These are phyloP conservation scores for Rosa lucieae DNA, from an alignment of 306 rosid genomes.

Conservation along the genomic window DNA sequence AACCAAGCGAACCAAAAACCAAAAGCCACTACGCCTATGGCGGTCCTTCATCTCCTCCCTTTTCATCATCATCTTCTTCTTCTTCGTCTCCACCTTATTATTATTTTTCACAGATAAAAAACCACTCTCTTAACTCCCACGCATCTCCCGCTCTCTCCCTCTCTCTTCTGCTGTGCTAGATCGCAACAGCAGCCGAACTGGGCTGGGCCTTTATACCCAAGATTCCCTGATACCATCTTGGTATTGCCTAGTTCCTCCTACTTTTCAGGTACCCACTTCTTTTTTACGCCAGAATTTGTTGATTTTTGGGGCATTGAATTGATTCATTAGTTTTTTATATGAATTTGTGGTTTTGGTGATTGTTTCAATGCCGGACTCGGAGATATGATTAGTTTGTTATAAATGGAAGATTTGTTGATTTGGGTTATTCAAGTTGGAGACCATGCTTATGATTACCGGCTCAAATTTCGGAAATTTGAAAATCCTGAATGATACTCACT, in stretches of 20 bases:
- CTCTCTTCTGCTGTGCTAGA: slow-evolving; percentile 22
- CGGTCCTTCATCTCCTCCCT: slow-evolving; percentile 45
- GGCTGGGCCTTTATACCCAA: not conserved
- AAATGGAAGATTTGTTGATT: slow-evolving; percentile 14
- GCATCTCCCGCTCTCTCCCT: slow-evolving; percentile 4
- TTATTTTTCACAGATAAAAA: not conserved
- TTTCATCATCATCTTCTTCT: slow-evolving; percentile 18
- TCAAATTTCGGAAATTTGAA: slow-evolving; percentile 23
- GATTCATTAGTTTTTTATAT: not conserved
- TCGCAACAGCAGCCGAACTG: not conserved
- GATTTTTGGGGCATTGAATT: not conserved
- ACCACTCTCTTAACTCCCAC: slow-evolving; percentile 5
- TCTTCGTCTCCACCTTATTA: slow-evolving; percentile 14
- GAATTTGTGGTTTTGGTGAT: slow-evolving; percentile 3
- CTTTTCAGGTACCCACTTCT: slow-evolving; percentile 39
- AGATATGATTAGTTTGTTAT: slow-evolving; percentile 1
- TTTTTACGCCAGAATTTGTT: slow-evolving; percentile 12
- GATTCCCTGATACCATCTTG: slow-evolving; percentile 16
- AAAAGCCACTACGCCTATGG: slow-evolving; percentile 46
- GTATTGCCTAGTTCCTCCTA: slow-evolving; percentile 7
- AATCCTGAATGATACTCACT: slow-evolving; percentile 45
- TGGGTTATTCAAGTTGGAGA: too few species aligned
- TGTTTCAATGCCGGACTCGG: not conserved
- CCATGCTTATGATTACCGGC: slow-evolving; percentile 9
- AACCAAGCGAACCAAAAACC: slow-evolving; percentile 21